Base-by-base conservation (phyloP, 2,329 filamentous ascomycete genomes). In the Pseudocercospora vitis region DNA sequence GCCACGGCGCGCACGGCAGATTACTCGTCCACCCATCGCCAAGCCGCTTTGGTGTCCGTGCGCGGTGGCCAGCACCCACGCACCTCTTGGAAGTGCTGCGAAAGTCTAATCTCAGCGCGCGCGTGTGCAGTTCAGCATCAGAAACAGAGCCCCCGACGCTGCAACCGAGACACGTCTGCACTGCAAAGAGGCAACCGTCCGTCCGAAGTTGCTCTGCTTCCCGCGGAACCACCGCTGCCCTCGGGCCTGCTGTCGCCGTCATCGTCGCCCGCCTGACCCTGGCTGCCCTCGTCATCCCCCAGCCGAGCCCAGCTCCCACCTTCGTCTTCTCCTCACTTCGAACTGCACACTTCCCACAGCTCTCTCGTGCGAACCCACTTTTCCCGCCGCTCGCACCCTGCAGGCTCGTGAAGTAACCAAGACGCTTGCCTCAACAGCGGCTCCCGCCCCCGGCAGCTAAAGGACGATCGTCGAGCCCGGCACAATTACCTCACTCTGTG, bases 401-500 rank as follows among this genome's bases (percentile, higher is more conserved):
- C 58, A 61, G 55, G 45, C 53, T 54, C 28, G 50, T 50, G 58
- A 63, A 64, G 55, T 61, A 56, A 57, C 53, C 56, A 53, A 59
- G 55, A 52, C 62, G 52, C 57, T 63, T 60, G 50, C 59, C 54
- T 59, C 54, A 56, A 51, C 52, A 55, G 49, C 53, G 32, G 48
- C 52, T 59, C 56, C 57, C 61, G 56, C 52, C 31, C 40, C 52
- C 59, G 64, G 63, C 63, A 63, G 53, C 65, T 65, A 64, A 58
- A 50, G 29, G 57, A 54, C 58, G 64, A 64, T 68, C 62, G 57
- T 56, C 62, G 48, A 53, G 55, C 40, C 60, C 63, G 62, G 57
- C 57, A 57, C 54, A 59, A 65, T 68, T 68, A 67, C 65, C 65
- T 67, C 64, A 68, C 58, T 55, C 52, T 50, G 50, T 65, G 64